Evolutionary conservation across 2,329 filamentous ascomycete species (phyloP).

Genomic region (Myriosclerotinia scirpicola): DNA sequence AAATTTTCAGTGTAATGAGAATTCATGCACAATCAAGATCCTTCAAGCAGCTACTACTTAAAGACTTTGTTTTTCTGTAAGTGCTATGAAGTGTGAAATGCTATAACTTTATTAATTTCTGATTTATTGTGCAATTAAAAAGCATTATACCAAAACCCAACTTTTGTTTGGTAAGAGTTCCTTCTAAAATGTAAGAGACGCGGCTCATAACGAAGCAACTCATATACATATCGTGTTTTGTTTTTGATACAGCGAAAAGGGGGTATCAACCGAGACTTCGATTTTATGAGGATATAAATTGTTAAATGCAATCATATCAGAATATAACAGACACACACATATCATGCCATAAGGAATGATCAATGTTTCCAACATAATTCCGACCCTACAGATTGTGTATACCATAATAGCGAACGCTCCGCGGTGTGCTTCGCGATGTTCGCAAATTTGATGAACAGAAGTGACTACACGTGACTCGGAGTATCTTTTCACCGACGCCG

Average conservation of each 20-base stretch:
- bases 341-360: background rate
- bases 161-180: background rate
- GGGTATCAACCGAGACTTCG: background rate
- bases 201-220: background rate
- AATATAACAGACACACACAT: background rate
- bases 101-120: background rate
- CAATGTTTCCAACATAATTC: too few species aligned
- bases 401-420: background rate
- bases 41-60: background rate
- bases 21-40: background rate
- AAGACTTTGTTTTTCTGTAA: background rate
- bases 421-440: background rate
- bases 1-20: too few species aligned
- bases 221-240: background rate
- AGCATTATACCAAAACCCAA: background rate
- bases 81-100: background rate
- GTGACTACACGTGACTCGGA: background rate
- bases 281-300: background rate
- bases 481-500: constrained; percentile 4
- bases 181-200: background rate
- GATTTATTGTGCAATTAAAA: background rate
- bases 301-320: background rate
- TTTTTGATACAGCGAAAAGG: background rate
- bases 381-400: too few species aligned
- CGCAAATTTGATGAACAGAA: background rate